Evolutionary conservation across 2,329 filamentous ascomycete genomes (phyloP), one percentile per base, ranked within the genome.

Genomic region (Tolypocladium ovalisporum): DNA sequence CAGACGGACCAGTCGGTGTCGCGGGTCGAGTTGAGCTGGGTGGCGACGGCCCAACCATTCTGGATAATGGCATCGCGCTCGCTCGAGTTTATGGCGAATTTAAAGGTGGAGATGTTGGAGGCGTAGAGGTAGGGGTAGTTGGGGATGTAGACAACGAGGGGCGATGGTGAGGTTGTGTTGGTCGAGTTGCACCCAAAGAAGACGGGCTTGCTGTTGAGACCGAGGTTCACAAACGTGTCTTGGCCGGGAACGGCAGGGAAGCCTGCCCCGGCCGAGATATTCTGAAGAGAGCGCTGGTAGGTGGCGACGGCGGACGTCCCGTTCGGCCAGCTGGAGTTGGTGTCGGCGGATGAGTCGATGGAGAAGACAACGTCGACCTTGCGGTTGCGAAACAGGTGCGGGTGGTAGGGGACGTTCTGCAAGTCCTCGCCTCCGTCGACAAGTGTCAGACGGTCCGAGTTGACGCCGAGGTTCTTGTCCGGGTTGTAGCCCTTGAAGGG

Each of bases 1-100:
- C 93, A 99, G 1, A 84, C 79, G 0, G 87, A 79, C 93, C 94
- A 99, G 61, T 87, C 72, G 3, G 73, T 64, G 68, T 95, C 87
- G 3, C 86, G 68, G 0, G 90, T 92, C 54, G 80, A 83, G 73
- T 97, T 97, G 55, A 83, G 90, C 76, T 88, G 86, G 0, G 92
- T 97, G 3, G 83, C 92, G 22, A 87, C 83, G 63, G 94, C 83
- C 75, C 88, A 94, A 24, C 90, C 93, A 73, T 99, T 97, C 63
- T 82, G 71, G 66, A 99, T 90, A 67, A 96, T 89, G 61, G 80
- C 80, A 68, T 96, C 83, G 61, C 93, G 88, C 73, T 90, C 73
- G 1, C 68, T 71, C 64, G 83, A 73, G 39, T 80, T 77, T 78
- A 92, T 90, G 44, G 73, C 71, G 40, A 84, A 76, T 59, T 84